Percentiles rank a stretch among this genome's conserved stretches.
These are phyloP conservation scores for Amaranthus palmeri DNA, from an alignment of 148 eudicot genomes.

Conservation along the genomic window DNA sequence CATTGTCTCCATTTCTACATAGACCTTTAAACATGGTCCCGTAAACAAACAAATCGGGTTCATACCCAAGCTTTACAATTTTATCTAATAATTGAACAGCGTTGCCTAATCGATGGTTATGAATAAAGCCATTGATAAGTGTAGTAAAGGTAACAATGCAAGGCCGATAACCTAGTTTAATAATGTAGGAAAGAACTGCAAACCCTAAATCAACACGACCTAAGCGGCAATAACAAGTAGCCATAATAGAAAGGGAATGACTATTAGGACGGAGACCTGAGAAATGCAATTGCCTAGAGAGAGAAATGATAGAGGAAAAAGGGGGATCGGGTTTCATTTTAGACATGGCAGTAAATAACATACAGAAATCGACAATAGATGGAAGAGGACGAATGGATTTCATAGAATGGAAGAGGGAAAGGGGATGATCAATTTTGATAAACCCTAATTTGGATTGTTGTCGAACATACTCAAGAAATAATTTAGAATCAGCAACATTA, in stretches of 20 bases:
- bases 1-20: not conserved
- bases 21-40: conserved; percentile 11
- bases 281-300: no score
- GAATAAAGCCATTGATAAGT: conserved; percentile 2
- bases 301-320: no score
- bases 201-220: not conserved
- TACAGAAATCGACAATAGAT: no score
- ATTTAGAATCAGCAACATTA: no score
- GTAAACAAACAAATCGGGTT: not conserved
- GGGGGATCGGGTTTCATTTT: no score
- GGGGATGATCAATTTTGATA: no score
- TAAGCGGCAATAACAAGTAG: conserved; percentile 11
- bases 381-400: no score
- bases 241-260: not conserved
- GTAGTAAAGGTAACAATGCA: not conserved
- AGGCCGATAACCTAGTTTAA: not conserved
- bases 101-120: not conserved
- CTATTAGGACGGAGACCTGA: no score
- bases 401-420: no score
- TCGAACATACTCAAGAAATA: no score
- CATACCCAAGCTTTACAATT: not conserved
- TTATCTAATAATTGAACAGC: conserved; percentile 1
- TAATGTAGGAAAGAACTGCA: not conserved
- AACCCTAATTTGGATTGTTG: no score
- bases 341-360: no score